phyloP scores from a whole-genome alignment of 306 rosid genomes.

The Cicer judaicum region DNA sequence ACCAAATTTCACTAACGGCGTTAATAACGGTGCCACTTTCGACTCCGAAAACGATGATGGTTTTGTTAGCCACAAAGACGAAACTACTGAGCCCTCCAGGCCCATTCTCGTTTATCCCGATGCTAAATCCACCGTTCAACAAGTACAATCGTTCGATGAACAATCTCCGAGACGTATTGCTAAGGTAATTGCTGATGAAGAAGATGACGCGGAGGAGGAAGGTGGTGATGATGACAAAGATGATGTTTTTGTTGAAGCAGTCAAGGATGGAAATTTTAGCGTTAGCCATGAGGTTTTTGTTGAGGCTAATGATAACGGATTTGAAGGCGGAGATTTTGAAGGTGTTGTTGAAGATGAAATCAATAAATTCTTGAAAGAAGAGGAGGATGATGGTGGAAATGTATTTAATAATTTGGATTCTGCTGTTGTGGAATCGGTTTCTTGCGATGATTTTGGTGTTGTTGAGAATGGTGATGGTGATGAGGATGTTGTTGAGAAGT shows the following conservation, averaged over 20 bases:
- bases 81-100: constrained; percentile 30
- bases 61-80: constrained; percentile 66
- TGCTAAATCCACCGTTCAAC: constrained; percentile 29
- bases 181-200: constrained; percentile 54
- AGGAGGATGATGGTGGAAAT: constrained; percentile 29
- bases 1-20: not conserved
- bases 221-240: constrained; percentile 8
- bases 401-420: constrained; percentile 32
- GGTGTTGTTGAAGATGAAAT: constrained; percentile 35
- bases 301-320: constrained; percentile 44
- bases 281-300: constrained; percentile 42
- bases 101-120: constrained; percentile 51
- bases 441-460: too few species aligned
- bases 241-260: not conserved
- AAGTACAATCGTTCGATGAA: constrained; percentile 15
- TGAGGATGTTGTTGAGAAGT: too few species aligned
- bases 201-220: constrained; percentile 33
- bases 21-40: constrained; percentile 34
- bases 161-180: not conserved
- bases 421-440: constrained; percentile 33
- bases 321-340: constrained; percentile 36
- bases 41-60: constrained; percentile 71
- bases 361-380: not conserved
- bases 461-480: too few species aligned
- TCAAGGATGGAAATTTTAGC: constrained; percentile 49